A percentile compares a stretch with the other conserved stretches of the same genome.
Evolutionary conservation across 1,284 basidiomycete genomes (phyloP).

Genomic region (Apiotrichum porosum): DNA sequence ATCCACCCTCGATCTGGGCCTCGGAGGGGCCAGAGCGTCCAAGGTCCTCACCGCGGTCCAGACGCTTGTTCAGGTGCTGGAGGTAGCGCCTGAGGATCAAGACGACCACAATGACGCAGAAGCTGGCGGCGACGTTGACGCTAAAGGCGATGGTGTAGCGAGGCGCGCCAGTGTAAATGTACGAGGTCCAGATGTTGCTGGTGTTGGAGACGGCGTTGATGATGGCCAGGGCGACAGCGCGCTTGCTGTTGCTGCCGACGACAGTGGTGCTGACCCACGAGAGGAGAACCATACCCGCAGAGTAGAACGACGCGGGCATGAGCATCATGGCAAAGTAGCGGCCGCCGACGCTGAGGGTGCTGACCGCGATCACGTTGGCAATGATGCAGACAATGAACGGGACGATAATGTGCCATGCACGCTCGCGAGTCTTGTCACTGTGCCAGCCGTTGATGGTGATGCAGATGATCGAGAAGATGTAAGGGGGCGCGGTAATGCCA

Average conservation of each 20-base stretch:
- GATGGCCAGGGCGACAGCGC: conserved; percentile 43
- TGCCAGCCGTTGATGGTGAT: conserved; percentile 36
- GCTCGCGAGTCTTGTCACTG: conserved; percentile 37
- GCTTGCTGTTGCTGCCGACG: conserved; percentile 45
- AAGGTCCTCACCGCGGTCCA: conserved; percentile 39
- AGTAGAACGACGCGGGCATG: conserved; percentile 38
- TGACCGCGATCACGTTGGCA: conserved; percentile 32
- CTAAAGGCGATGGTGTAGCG: conserved; percentile 40
- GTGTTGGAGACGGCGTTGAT: conserved; percentile 46
- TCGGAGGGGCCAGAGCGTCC: conserved; percentile 33
- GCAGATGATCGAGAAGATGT: conserved; percentile 27
- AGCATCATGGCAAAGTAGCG: conserved; percentile 41
- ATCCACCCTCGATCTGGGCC: conserved; percentile 38
- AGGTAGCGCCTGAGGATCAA: conserved; percentile 35
- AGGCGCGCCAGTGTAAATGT: conserved; percentile 38
- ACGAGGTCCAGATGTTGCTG: conserved; percentile 46
- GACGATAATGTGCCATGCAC: conserved; percentile 17
- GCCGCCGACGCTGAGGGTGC: conserved; percentile 28
- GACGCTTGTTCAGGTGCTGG: conserved; percentile 32
- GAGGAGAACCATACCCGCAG: conserved; percentile 41
- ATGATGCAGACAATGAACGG: conserved; percentile 22
- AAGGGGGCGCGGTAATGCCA: conserved; percentile 46
- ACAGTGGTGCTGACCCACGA: conserved; percentile 43
- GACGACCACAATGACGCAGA: conserved; percentile 27
- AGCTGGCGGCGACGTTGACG: conserved; percentile 43